phyloP scores from a whole-genome alignment of 768 basidiomycete genomes.

The Trametes meyenii region DNA sequence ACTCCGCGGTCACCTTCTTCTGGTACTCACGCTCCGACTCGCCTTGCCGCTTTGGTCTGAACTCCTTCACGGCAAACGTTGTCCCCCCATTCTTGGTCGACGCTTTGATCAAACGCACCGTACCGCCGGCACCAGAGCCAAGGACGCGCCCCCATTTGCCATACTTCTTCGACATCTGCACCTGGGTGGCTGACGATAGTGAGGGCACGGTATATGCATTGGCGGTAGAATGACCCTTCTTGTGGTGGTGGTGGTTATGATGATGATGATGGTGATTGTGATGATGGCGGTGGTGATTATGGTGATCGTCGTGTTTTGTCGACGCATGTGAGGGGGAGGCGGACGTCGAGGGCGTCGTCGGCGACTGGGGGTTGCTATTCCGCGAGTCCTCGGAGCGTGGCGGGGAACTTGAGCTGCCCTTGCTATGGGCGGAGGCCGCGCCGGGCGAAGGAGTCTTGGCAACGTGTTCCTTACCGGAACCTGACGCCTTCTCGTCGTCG shows the following conservation, averaged over 20 bases:
- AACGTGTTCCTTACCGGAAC: conserved; percentile 9
- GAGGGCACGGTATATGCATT: conserved; percentile 51
- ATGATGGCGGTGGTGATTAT: conserved; percentile 2
- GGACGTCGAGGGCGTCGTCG: conserved; percentile 1
- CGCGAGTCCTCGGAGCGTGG: conserved; percentile 27
- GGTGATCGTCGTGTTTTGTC: conserved; percentile 19
- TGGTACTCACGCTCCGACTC: conserved; percentile 97
- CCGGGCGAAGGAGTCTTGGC: conserved; percentile 35
- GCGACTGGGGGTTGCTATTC: conserved; percentile 16
- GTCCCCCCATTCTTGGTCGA: conserved; percentile 77
- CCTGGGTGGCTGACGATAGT: conserved; percentile 81
- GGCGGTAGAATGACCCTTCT: conserved; percentile 18
- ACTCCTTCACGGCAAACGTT: conserved; percentile 97
- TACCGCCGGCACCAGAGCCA: conserved; percentile 97
- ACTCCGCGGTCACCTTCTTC: conserved; percentile 99
- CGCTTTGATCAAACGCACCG: conserved; percentile 93
- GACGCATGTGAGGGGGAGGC: conserved; percentile 19
- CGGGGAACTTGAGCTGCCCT: conserved; percentile 31
- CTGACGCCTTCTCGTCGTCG: conserved; percentile 31
- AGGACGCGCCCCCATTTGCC: conserved; percentile 98
- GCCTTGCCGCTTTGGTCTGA: conserved; percentile 83
- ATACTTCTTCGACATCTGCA: conserved; percentile 96
- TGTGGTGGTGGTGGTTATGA: conserved; percentile 14
- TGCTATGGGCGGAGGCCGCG: conserved; percentile 32
- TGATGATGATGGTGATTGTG: conserved; percentile 10